Evolutionary conservation across 495 filamentous ascomycete genomes (phyloP), one percentile per base, ranked within the genome.

Genomic region (Penicillium cataractarum): DNA sequence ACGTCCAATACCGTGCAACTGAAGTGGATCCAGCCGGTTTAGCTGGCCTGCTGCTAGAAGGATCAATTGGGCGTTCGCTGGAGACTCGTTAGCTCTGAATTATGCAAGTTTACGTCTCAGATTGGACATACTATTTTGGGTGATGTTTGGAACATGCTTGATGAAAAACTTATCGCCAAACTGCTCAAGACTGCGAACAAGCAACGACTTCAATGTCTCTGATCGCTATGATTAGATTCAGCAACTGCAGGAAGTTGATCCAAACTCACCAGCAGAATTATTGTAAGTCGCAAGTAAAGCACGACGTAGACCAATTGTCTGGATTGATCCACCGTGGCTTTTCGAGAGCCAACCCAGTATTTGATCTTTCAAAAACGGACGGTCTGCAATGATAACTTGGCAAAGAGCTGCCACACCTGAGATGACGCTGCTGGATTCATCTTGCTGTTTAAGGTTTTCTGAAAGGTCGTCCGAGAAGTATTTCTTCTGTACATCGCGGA

Each of bases 161-260:
- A 97, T 92, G 68, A 89, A 93, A 37, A 97, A 79, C 55, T 90
- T 87, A 65, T 98, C 93, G 12, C 89, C 90, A 70, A 97, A 97
- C 37, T 90, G 83, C 51, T 77, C 76, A 27, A 97, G 77, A 54
- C 80, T 81, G 68, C 86, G 90, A 61, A 90, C 84, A 19, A 96
- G 68, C 12, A 96, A 69, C 4, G 67, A 73, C 29, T 82, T 77
- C 19, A 92, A 72, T 9, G 79, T 72, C 4, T 83, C 80, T 85
- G 55, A n/a, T 54, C 44, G 21, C 53, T 21, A 12, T 27, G 49
- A 55, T 77, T 70, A 76, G 67, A 35, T 58, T 35, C 40, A 7
- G 24, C 7, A 40, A 40, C 63, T 19, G 27, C n/a, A 39, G 54
- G 0, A 48, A 35, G 9, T 6, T 1, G 0, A 6, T 8, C 10